Base-by-base conservation (phyloP, 1,284 basidiomycete species). In the Tremellales sp. region DNA sequence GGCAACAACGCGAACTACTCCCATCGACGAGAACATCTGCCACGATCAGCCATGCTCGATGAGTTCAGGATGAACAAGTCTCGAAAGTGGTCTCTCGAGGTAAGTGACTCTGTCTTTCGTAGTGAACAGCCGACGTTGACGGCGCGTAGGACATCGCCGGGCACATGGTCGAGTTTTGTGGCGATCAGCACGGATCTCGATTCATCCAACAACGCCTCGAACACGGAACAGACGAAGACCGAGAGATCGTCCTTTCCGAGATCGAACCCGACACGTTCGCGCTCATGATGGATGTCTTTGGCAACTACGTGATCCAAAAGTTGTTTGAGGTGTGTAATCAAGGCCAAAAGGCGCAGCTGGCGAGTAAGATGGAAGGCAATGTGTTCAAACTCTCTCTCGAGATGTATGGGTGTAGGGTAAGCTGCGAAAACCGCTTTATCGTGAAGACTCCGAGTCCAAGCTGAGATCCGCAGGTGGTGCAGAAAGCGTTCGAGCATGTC, bases 291-390 rank as follows among this genome's bases (percentile, higher is more conserved):
- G 92, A 97, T 66, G 90, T 97, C 37, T 98, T 97, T 69, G 94
- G 94, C 51, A 98, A 98, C 78, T 98, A 97, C 76, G 84, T 88
- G 63, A 84, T 97, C 51, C 94, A 98, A 73, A 97, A 97, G 75
- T 75, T 97, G 62, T 87, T 97, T 61, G 94, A 98, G 70, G 81
- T 87, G 65, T 92, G 94, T 22, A 86, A 84, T 15, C 80, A 82
- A 52, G 75, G 78, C 12, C 91, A 94, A 67, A 87, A 86, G 65
- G 80, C 81, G 2, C 74, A 81, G 8, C 77, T 97, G 40, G 84
- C 84, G 1, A 80, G 77, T 47, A 80, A 83, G 36, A 87, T 98
- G 81, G 84, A 90, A 65, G 84, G 84, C 0, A 84, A 88, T 61
- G 80, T 94, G 27, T 75, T 92, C 3, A 74, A 80, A 10, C 77